Conservation (phyloP, 345 rosid genomes). For the Syzygium oleosum region DNA sequence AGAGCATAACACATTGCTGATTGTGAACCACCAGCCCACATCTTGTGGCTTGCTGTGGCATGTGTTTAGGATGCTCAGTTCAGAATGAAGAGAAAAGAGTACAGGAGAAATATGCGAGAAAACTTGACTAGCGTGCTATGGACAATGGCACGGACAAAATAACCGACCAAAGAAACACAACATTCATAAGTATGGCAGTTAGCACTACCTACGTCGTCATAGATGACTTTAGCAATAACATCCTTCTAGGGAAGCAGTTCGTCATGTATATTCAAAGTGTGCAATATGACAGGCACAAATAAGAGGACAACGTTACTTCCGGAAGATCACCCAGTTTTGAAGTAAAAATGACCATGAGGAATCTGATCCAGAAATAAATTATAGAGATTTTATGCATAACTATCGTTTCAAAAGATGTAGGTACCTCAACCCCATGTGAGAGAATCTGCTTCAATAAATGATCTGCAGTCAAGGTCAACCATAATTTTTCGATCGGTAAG, state of each 20-base stretch:
- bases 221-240: conserved; percentile 84
- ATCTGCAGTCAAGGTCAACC: conserved; percentile 33
- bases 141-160: neutral
- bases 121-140: neutral
- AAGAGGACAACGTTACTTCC: neutral
- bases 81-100: neutral
- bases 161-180: neutral
- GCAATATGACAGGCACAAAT: conserved; percentile 78
- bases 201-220: conserved; percentile 48
- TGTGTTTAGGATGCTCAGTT: neutral
- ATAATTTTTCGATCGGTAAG: neutral
- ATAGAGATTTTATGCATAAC: conserved; percentile 44
- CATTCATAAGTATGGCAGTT: neutral
- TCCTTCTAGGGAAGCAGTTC: conserved; percentile 78
- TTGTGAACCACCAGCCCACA: neutral
- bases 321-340: neutral
- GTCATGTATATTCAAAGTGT: conserved; percentile 75
- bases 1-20: neutral
- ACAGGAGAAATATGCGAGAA: neutral
- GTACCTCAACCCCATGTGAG: conserved; percentile 82
- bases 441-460: conserved; percentile 80
- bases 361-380: neutral
- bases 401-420: conserved; percentile 94
- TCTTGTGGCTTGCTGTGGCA: neutral
- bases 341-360: neutral